These are phyloP conservation scores for Annulohypoxylon moriforme DNA, from an alignment of 495 filamentous ascomycete genomes.

Conservation along the genomic window DNA sequence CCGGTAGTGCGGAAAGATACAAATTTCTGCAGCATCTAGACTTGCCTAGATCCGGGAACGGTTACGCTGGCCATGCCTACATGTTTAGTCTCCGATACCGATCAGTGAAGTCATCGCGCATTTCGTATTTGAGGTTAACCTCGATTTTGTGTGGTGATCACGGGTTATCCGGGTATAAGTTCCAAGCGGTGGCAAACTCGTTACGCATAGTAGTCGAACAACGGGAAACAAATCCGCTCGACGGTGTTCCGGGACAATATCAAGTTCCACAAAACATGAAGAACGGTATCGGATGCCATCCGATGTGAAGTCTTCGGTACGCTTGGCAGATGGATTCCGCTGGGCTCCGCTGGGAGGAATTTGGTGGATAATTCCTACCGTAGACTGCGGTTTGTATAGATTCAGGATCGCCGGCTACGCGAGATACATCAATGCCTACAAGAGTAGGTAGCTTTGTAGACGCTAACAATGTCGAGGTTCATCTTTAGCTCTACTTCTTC, in stretches of 20 bases:
- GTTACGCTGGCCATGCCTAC: constrained; percentile 10
- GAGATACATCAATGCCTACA: background rate
- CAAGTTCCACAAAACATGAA: constrained; percentile 33
- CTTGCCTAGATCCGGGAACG: constrained; percentile 32
- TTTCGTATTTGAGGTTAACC: constrained; percentile 20
- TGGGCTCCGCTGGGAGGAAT: constrained; percentile 19
- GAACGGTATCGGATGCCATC: constrained; percentile 26
- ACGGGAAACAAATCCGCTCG: constrained; percentile 18
- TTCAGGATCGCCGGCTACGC: background rate
- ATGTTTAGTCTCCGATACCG: constrained; percentile 17
- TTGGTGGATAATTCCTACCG: constrained; percentile 6
- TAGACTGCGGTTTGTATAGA: constrained; percentile 1
- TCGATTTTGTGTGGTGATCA: constrained; percentile 19
- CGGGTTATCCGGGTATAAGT: constrained; percentile 6
- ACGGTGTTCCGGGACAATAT: constrained; percentile 27
- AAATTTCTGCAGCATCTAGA: constrained; percentile 32
- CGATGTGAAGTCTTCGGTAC: constrained; percentile 22
- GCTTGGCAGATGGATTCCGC: constrained; percentile 30
- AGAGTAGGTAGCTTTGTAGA: background rate
- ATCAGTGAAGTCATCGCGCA: constrained; percentile 25
- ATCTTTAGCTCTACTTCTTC: background rate
- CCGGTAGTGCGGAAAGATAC: constrained; percentile 25
- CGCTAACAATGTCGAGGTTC: background rate
- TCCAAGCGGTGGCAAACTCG: constrained; percentile 7
- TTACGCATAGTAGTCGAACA: constrained; percentile 3